phyloP scores from a whole-genome alignment of 2,329 filamentous ascomycete genomes.

The Paradendryphiella salina region DNA sequence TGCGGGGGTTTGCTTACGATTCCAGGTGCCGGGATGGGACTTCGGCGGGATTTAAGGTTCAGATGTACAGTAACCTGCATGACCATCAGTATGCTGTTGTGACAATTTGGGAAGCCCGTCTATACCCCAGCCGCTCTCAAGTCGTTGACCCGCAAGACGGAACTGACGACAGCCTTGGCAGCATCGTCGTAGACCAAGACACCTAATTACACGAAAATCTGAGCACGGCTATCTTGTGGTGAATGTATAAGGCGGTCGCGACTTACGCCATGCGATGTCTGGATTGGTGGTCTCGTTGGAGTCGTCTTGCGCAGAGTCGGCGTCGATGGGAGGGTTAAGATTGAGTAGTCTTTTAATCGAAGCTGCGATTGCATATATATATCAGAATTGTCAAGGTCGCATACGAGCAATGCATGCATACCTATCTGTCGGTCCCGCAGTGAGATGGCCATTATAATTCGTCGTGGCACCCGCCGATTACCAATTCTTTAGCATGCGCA shows the following conservation, averaged over 20 bases:
- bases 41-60: constrained; percentile 77
- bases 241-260: not conserved
- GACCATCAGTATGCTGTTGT: constrained; percentile 67
- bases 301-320: constrained; percentile 66
- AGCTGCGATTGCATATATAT: constrained; percentile 54
- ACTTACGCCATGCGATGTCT: constrained; percentile 20
- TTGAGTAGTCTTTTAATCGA: constrained; percentile 96
- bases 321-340: constrained; percentile 72
- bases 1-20: not conserved
- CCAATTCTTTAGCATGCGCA: constrained; percentile 31
- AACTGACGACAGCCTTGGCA: constrained; percentile 87
- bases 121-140: constrained; percentile 79
- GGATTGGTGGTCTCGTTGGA: constrained; percentile 13
- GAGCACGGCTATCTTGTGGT: not conserved
- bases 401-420: constrained; percentile 8
- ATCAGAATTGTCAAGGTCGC: constrained; percentile 11
- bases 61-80: constrained; percentile 39
- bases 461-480: constrained; percentile 32
- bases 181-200: constrained; percentile 91
- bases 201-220: constrained; percentile 1
- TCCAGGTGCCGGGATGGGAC: constrained; percentile 71
- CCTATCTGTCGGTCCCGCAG: constrained; percentile 71
- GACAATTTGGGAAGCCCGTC: not conserved
- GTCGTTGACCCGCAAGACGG: constrained; percentile 91
- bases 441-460: constrained; percentile 38